Base-by-base conservation (phyloP, 2,329 filamentous ascomycete genomes). In the Alternaria viburni region DNA sequence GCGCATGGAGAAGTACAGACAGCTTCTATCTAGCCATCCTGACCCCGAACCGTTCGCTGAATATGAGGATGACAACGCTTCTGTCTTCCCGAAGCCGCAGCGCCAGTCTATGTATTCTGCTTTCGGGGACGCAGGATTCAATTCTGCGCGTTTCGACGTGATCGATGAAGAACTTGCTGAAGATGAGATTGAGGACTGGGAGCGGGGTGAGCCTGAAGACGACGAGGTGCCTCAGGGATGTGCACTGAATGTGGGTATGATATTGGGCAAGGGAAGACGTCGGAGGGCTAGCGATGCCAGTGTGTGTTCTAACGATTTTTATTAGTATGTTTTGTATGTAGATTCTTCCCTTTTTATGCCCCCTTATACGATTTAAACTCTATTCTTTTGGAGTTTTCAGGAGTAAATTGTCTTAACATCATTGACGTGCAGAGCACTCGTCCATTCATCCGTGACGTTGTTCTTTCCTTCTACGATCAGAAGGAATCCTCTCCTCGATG, bases 31-130 rank as follows among this genome's bases (percentile, higher is more conserved):
- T 17, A 6, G 19, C 4, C 43, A 26, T 12, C 41, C 52, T 8
- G 43, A 44, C 21, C n/a, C 44, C 21, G 44, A 49, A n/a, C 44
- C 36, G 7, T 30, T 57, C 19, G 36, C 45, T 6, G 13, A 50
- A 4, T 49, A 56, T 32, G 50, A 55, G 17, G 41, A 41, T 41
- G 36, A 59, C 32, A 49, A 47, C 43, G 50, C 43, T 43, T 21
- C 15, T 12, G n/a, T 32, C 6, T 44, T 65, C 25, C 67, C 67
- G 11, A 15, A 11, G 19, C 67, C 67, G 9, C 36, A 44, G n/a
- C 47, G 44, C 3, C 28, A 26, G 23, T 66, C 60, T 2, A 64
- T 69, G 46, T 69, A 69, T 25, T 46, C 30, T 15, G 49, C 63
- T 1, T 69, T 61, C 26, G 50, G 58, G 7, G 44, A 63, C 23